Base-by-base conservation (phyloP, 2,329 filamentous ascomycete genomes). In the Exophiala mesophila region DNA sequence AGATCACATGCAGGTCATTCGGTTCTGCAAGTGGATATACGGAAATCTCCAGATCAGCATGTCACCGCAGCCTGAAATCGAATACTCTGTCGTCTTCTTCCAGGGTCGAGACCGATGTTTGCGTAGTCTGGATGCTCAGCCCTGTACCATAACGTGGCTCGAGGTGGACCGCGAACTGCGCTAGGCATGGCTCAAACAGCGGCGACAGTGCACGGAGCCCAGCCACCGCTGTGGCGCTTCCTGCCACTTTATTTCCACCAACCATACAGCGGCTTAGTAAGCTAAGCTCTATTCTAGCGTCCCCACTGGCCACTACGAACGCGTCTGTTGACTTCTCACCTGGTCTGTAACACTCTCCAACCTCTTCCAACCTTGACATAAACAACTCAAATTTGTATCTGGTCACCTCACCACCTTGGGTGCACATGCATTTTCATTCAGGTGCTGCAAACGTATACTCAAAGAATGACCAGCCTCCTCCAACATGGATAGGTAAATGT, bases 401-500 rank as follows among this genome's bases (percentile, higher is more conserved):
- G n/a, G n/a, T n/a, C n/a, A n/a, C n/a, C n/a, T 26, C 20, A 29
- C 29, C 29, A 33, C 26, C 23, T 20, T 21, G 16, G 21, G n/a
- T 39, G 42, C 46, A 49, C 46, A 49, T 43, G 46, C 41, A 16
- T 34, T 18, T 19, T 19, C 13, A 5, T 34, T 28, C 15, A 16
- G 9, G 30, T 23, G 16, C 21, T n/a, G n/a, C 36, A 23, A 29
- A 20, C 30, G 24, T 13, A 39, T n/a, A 17, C 17, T 20, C 37
- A 26, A n/a, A 39, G 34, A 36, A 15, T 17, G 36, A 32, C 48
- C 48, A 51, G 39, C 48, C 48, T 43, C 19, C 45, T 21, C 33
- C 21, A 36, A 33, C 36, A 48, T 48, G 41, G 34, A 43, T 36
- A 44, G 48, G 48, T 51, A 48, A 17, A 48, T 45, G 44, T 41